Evolutionary conservation across 331 rosid genomes (phyloP), one percentile per base, ranked within the genome.

Genomic region (Pyracantha coccinea): DNA sequence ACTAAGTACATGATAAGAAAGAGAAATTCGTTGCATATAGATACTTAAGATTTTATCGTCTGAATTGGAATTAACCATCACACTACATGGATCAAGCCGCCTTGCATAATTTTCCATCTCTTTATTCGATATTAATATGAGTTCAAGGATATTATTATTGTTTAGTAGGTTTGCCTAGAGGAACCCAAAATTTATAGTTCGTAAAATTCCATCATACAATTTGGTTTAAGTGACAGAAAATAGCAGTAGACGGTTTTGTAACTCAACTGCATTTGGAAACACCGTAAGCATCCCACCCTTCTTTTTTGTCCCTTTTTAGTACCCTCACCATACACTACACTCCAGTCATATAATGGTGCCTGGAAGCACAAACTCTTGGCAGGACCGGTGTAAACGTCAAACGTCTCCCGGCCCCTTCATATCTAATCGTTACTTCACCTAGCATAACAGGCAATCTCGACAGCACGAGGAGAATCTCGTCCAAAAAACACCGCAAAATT

Each of bases 401-500:
- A 2, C 21, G 55, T 50, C 55, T 50, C 55, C 55, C 21, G n/a
- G 20, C 55, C 55, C 20, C 8, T 7, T 50, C 55, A 6, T 6
- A 2, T 6, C 55, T 16, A 16, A 50, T 16, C 20, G 20, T 50
- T 50, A 17, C 55, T 50, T 50, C 9, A 20, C n/a, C 9, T 50
- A 19, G 4, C 9, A 50, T 16, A 50, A 50, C 20, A 50, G 55
- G 20, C 55, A 19, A 16, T 16, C 55, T 17, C 55, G 20, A 17
- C 55, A 16, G 55, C 20, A 17, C 4, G 20, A 50, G 8, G 10
- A 50, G 10, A 50, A 50, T 50, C 21, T 17, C 55, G 23, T 23
- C 71, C 66, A 55, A 72, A 66, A 38, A 31, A 13, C 35, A 68
- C 50, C 71, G 62, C 74, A 80, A n/a, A 77, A 74, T 70, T 33